A percentile compares a stretch with the other conserved stretches of the same genome.
Evolutionary conservation across 805 yeast genomes (phyloP).

Genomic region (Blastobotrys terrestris): DNA sequence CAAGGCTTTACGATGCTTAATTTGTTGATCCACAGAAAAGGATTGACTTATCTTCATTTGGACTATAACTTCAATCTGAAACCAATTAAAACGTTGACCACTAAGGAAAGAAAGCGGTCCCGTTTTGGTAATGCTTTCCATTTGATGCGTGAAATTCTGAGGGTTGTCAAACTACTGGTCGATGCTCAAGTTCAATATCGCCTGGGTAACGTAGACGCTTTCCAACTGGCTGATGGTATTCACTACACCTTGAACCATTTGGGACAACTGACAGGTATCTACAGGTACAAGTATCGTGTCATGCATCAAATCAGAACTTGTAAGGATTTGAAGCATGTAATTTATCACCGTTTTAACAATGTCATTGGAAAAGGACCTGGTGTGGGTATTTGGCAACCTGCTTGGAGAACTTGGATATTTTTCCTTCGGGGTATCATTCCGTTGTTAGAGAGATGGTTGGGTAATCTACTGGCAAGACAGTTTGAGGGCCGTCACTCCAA

Average conservation of each 20-base stretch:
- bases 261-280: conserved; percentile 94
- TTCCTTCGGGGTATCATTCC: conserved; percentile 91
- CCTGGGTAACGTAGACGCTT: conserved; percentile 86
- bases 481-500: conserved; percentile 93
- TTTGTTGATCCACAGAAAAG: conserved; percentile 80
- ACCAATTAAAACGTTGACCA: conserved; percentile 92
- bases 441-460: conserved; percentile 88
- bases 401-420: conserved; percentile 95
- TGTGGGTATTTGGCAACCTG: conserved; percentile 98
- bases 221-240: conserved; percentile 90
- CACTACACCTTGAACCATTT: conserved; percentile 86
- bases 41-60: conserved; percentile 83
- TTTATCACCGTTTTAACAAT: conserved; percentile 76
- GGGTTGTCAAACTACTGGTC: conserved; percentile 77
- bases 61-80: conserved; percentile 94
- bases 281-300: conserved; percentile 92
- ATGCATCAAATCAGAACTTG: conserved; percentile 98
- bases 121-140: conserved; percentile 97
- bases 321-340: conserved; percentile 89
- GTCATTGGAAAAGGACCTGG: conserved; percentile 98
- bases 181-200: conserved; percentile 92
- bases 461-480: conserved; percentile 83
- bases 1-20: conserved; percentile 95
- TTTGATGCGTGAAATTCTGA: conserved; percentile 78
- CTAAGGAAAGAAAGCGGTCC: conserved; percentile 92